These are phyloP conservation scores for Monosporozyma siamensis DNA, from an alignment of 805 yeast species.

Conservation along the genomic window DNA sequence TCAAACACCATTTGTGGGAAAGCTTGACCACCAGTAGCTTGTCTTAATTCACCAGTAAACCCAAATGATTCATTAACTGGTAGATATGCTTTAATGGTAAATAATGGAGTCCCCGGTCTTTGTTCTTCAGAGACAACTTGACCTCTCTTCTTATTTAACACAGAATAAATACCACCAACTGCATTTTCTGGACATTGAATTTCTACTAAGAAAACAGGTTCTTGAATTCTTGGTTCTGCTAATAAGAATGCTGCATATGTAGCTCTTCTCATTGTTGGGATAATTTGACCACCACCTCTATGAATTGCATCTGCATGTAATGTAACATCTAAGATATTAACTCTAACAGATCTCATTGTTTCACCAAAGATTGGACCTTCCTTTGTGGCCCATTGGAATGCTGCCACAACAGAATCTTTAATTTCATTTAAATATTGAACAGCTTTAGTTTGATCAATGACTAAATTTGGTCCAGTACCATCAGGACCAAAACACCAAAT, in stretches of 20 bases:
- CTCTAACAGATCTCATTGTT: conserved; percentile 88
- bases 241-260: conserved; percentile 96
- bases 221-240: conserved; percentile 98
- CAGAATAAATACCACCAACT: conserved; percentile 99
- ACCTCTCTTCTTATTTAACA: conserved; percentile 98
- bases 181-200: conserved; percentile 99
- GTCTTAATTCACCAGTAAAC: conserved; percentile 98
- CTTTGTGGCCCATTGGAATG: conserved; percentile 99
- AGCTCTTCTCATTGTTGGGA: conserved; percentile 99
- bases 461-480: conserved; percentile 97
- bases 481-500: conserved; percentile 99
- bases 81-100: conserved; percentile 98
- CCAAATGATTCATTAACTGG: conserved; percentile 99
- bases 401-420: conserved; percentile 99
- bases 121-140: conserved; percentile 98
- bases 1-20: conserved; percentile 99
- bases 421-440: conserved; percentile 97
- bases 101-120: conserved; percentile 99
- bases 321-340: conserved; percentile 97
- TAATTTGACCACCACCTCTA: conserved; percentile 99
- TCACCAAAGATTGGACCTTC: conserved; percentile 99
- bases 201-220: conserved; percentile 98
- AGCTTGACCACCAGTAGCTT: conserved; percentile 99
- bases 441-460: conserved; percentile 99
- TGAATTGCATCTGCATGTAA: conserved; percentile 99